Evolutionary conservation across 169 alveolate genomes (phyloP).

Genomic region (Plasmodium relictum): DNA sequence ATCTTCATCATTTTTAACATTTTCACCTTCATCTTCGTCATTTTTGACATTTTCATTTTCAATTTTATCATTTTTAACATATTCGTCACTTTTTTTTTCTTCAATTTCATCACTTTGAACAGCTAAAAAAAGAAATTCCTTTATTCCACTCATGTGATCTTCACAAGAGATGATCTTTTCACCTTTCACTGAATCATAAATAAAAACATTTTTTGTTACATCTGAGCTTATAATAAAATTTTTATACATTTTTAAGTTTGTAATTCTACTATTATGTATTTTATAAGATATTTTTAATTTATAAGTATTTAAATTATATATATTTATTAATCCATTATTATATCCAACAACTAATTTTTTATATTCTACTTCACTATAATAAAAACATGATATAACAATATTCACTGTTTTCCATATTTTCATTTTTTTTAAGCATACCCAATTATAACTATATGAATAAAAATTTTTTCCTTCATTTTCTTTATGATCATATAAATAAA

Average conservation of each 20-base stretch:
- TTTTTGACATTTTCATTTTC: constrained; percentile 1
- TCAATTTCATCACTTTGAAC: constrained; percentile 8
- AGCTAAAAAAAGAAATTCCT: constrained; percentile 48
- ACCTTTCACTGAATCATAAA: constrained; percentile 23
- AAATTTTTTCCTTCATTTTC: constrained; percentile 25
- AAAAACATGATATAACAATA: constrained; percentile 53
- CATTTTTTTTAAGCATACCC: constrained; percentile 42
- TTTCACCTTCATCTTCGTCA: constrained; percentile 5
- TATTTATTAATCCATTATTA: constrained; percentile 48
- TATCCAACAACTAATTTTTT: constrained; percentile 68
- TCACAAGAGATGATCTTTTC: constrained; percentile 45
- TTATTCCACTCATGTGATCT: constrained; percentile 73
- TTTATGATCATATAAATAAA: constrained; percentile 51
- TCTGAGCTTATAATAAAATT: constrained; percentile 69
- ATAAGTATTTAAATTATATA: constrained; percentile 49
- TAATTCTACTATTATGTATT: constrained; percentile 74
- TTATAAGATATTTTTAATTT: constrained; percentile 41
- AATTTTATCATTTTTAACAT: not conserved
- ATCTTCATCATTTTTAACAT: not conserved
- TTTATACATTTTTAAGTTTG: constrained; percentile 49
- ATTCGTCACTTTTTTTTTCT: not conserved
- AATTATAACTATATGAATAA: constrained; percentile 60
- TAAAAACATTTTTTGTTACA: constrained; percentile 60
- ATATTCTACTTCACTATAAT: not conserved
- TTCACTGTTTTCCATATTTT: constrained; percentile 59